phyloP scores from a whole-genome alignment of 2,329 filamentous ascomycete genomes.

The Tolypocladium cylindrosporum region DNA sequence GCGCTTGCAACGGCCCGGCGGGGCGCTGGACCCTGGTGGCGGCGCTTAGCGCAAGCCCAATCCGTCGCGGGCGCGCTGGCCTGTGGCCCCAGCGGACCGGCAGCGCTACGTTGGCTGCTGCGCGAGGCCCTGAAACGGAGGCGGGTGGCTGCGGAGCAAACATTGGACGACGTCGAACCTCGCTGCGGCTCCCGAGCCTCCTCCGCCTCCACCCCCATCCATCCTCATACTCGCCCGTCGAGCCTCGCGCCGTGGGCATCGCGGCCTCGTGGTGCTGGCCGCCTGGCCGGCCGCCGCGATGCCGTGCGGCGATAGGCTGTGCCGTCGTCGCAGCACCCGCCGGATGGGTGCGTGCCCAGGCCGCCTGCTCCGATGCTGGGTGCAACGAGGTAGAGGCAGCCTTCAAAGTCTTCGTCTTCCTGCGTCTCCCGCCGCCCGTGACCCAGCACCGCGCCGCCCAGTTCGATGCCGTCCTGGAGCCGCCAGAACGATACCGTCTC shows the following conservation, averaged over 20 bases:
- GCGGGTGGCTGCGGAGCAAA: background rate
- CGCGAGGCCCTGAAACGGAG: background rate
- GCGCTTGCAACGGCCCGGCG: slow-evolving; percentile 1
- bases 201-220: background rate
- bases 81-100: background rate
- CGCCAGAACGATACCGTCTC: background rate
- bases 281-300: background rate
- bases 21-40: background rate
- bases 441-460: background rate
- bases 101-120: no score
- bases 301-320: slow-evolving; percentile 2
- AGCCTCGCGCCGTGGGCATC: background rate
- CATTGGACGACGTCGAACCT: background rate
- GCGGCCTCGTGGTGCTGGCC: background rate
- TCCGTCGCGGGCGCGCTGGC: background rate
- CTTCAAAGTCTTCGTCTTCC: background rate
- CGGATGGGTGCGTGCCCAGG: background rate
- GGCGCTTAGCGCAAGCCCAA: background rate
- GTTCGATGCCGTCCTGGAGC: background rate
- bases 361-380: background rate
- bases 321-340: slow-evolving; percentile 4
- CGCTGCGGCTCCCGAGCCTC: background rate
- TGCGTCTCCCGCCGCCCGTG: background rate
- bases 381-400: background rate
- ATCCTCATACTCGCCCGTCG: no score